Conservation (phyloP, 2,329 filamentous ascomycete genomes). For the Colletotrichum kahawae region DNA sequence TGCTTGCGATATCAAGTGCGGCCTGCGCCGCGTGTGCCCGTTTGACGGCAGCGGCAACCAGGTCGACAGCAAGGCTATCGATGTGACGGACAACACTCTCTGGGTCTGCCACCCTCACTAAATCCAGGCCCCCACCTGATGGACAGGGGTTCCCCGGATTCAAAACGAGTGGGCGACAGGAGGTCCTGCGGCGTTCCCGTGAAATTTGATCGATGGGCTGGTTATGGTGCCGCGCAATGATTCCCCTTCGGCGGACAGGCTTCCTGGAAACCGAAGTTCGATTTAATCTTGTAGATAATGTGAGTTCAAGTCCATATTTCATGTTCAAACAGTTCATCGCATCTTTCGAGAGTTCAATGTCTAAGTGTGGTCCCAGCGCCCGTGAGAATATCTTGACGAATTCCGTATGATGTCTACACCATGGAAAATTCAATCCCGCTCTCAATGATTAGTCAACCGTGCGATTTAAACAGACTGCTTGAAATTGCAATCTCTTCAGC, state of each 20-base stretch:
- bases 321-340: background rate
- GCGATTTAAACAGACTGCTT: background rate
- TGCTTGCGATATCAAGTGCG: conserved; percentile 3
- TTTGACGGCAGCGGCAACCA: background rate
- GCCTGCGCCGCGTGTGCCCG: background rate
- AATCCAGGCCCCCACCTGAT: background rate
- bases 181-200: background rate
- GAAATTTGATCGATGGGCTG: background rate
- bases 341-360: background rate
- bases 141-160: background rate
- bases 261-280: background rate
- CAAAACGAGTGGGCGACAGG: background rate
- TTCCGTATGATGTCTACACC: background rate
- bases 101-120: conserved; percentile 4
- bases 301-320: background rate
- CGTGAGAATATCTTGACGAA: background rate
- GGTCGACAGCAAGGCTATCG: conserved; percentile 8
- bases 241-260: background rate
- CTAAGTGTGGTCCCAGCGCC: background rate
- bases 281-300: background rate
- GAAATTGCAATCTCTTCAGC: background rate
- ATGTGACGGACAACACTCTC: background rate
- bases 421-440: background rate
- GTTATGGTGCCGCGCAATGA: background rate
- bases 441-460: background rate